Base-by-base conservation (phyloP, 2,329 filamentous ascomycete genomes). In the Sporothrix mexicana region DNA sequence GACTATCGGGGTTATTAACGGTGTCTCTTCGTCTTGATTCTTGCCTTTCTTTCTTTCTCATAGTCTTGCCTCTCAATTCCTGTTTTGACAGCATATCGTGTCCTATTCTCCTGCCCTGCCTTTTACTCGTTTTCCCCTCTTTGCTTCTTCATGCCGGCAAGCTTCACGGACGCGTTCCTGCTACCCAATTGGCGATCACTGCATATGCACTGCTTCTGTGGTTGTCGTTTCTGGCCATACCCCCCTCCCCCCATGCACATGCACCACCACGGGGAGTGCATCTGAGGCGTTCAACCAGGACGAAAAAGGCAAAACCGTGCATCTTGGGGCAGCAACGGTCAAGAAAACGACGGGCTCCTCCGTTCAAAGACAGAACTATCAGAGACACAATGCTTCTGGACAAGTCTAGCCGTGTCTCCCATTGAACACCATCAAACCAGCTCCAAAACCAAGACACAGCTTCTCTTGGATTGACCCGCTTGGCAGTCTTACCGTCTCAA, bases 151-250 rank as follows among this genome's bases (percentile, higher is more conserved):
- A 59, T 66, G 51, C 20, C 30, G 23, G 36, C 43, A 41, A 43
- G 53, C 71, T 69, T 55, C 66, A 55, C 41, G 47, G 73, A 72
- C 69, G 73, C 69, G 73, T 73, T 57, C 53, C 57, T 71, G 30
- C 69, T 73, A 57, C 72, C 64, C 73, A 71, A 74, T 76, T 76
- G 79, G 75, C 77, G 78, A 79, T 80, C 80, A 78, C 77, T 81
- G 80, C 79, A 80, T 79, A 80, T 80, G 79, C 80, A 78, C 74
- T 77, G 78, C 77, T 80, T n/a, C 25, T 25, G 62, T 20, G 30
- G 41, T 25, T 69, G 66, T 45, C 47, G 36, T 57, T 36, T 23
- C 64, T 59, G 43, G 25, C 41, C 51, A 62, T 25, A 49, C 68
- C 15, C 68, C 41, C 66, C 15, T 62, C 15, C 68, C 41, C 66